These are phyloP conservation scores for Albizia julibrissin DNA, from an alignment of 306 rosid species.

Conservation along the genomic window DNA sequence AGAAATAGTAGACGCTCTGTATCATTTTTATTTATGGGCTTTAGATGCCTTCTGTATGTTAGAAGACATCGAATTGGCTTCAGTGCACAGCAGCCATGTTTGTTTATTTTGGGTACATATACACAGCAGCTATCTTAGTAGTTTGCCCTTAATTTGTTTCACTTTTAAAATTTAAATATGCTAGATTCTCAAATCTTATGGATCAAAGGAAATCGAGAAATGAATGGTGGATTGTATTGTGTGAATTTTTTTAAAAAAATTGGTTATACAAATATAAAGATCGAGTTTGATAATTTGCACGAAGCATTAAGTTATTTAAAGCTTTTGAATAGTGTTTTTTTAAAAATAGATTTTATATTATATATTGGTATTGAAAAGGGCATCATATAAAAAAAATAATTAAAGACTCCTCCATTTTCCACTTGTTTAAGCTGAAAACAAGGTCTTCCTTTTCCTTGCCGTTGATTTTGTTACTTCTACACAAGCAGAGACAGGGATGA, in stretches of 20 bases:
- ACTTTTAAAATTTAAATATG: slow-evolving; percentile 26
- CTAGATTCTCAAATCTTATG: slow-evolving; percentile 21
- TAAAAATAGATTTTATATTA: too few relatives aligned
- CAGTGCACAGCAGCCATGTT: slow-evolving; percentile 7
- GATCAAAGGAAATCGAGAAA: background rate
- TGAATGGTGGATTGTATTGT: background rate
- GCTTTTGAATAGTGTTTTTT: background rate
- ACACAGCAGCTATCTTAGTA: background rate
- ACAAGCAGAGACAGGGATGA: too few relatives aligned
- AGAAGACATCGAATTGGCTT: slow-evolving; percentile 27
- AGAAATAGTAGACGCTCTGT: background rate
- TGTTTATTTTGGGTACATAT: too few relatives aligned
- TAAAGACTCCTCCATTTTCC: background rate
- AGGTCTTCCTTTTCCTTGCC: background rate
- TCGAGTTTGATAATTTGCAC: background rate
- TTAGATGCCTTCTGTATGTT: background rate
- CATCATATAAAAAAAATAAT: background rate
- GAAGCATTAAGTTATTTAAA: background rate
- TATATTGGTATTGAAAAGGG: background rate
- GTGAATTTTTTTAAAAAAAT: background rate
- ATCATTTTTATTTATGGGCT: background rate
- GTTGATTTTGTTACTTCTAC: too few relatives aligned
- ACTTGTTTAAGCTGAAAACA: background rate
- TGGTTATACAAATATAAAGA: background rate
- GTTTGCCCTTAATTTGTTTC: background rate